Evolutionary conservation across 2,329 filamentous ascomycete genomes (phyloP).

Genomic region (Pezicula neosporulosa): DNA sequence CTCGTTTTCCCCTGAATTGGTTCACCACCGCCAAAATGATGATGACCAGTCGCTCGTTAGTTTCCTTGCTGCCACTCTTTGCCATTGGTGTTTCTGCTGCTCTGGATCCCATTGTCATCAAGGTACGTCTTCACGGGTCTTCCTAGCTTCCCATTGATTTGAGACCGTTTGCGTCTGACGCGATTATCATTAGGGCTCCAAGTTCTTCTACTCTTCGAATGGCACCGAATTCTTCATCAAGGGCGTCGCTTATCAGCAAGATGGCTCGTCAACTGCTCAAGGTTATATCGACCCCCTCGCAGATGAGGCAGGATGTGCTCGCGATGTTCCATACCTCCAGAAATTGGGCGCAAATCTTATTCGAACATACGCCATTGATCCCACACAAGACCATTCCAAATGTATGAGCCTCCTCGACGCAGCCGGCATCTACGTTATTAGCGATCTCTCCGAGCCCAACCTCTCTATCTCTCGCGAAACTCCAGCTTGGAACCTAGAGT

Average conservation of each 20-base stretch:
- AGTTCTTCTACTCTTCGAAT: constrained; percentile 40
- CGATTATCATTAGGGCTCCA: constrained; percentile 17
- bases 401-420: constrained; percentile 82
- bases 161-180: too few species aligned
- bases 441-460: constrained; percentile 78
- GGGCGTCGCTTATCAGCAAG: constrained; percentile 92
- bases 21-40: too few species aligned
- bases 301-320: constrained; percentile 66
- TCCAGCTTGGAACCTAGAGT: constrained; percentile 72
- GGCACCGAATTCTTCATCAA: constrained; percentile 86
- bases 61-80: too few species aligned
- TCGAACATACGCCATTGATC: constrained; percentile 90
- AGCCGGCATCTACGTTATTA: constrained; percentile 91
- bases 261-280: constrained; percentile 41
- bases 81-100: too few species aligned
- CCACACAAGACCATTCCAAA: constrained; percentile 67
- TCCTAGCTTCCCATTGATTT: too few species aligned
- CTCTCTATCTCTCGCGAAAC: constrained; percentile 80
- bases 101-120: too few species aligned
- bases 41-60: too few species aligned
- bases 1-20: too few species aligned
- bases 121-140: too few species aligned
- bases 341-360: constrained; percentile 85
- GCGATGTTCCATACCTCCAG: constrained; percentile 78
- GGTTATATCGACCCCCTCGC: constrained; percentile 78